Evolutionary conservation across 768 basidiomycete species (phyloP).

Genomic region (Dictyophora rubrovolvata): DNA sequence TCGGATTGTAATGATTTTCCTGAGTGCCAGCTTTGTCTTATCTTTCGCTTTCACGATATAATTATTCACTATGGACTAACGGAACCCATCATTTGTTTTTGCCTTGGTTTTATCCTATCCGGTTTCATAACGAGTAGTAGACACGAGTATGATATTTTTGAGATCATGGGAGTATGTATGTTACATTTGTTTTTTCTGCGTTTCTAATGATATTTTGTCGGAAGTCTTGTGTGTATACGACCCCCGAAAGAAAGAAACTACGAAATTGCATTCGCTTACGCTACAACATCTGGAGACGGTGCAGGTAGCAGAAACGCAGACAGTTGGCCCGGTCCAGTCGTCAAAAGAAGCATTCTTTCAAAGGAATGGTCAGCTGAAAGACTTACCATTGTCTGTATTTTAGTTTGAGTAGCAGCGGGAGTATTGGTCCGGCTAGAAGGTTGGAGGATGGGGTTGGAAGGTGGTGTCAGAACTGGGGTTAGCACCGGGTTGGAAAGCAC

Average conservation of each 20-base stretch:
- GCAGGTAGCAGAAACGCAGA: conserved; percentile 9
- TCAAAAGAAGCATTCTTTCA: background rate
- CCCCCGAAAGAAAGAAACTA: background rate
- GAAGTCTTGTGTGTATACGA: too few species aligned
- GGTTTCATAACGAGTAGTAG: background rate
- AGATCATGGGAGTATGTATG: too few species aligned
- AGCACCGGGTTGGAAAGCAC: background rate
- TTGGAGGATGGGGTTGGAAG: background rate
- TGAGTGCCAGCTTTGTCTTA: background rate
- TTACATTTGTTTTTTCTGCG: background rate
- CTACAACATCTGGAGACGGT: background rate
- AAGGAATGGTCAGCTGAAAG: background rate
- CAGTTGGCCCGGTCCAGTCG: conserved; percentile 8
- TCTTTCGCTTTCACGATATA: background rate
- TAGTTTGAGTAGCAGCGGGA: conserved; percentile 3
- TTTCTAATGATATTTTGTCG: background rate
- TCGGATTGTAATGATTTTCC: conserved; percentile 48
- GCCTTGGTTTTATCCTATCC: background rate
- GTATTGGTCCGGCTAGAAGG: background rate
- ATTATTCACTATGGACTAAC: background rate
- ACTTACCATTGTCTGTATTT: conserved; percentile 8
- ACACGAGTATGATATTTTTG: background rate
- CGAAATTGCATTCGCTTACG: background rate
- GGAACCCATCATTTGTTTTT: background rate
- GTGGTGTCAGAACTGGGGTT: background rate